These are phyloP conservation scores for Yamadazyma jaroonii DNA, from an alignment of 1,139 yeast genomes.

Conservation along the genomic window DNA sequence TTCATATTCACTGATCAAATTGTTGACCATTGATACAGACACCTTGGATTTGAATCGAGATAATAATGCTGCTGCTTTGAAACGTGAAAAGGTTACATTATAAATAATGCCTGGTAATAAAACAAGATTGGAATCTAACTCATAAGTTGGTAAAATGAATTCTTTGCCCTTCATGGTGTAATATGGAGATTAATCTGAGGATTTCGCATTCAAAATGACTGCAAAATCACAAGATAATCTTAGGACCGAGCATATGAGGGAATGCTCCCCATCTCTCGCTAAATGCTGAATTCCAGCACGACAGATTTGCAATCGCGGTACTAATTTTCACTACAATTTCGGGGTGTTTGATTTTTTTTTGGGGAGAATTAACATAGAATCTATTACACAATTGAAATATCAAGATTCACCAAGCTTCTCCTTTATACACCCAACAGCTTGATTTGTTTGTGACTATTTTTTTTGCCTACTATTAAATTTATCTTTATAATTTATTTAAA, in stretches of 20 bases:
- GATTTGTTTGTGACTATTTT: too few relatives aligned
- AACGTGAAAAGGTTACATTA: slow-evolving; percentile 49
- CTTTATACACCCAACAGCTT: too few relatives aligned
- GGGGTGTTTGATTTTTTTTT: too few relatives aligned
- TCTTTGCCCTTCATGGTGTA: slow-evolving; percentile 1
- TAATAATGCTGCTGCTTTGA: slow-evolving; percentile 48
- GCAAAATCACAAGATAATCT: not conserved
- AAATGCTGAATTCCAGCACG: too few relatives aligned
- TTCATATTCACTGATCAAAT: slow-evolving; percentile 34
- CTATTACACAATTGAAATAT: too few relatives aligned
- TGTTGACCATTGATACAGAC: slow-evolving; percentile 28
- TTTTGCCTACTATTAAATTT: too few relatives aligned
- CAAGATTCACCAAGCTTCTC: too few relatives aligned
- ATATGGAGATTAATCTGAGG: slow-evolving; percentile 2
- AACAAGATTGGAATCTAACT: slow-evolving; percentile 45
- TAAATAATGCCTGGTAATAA: slow-evolving; percentile 62
- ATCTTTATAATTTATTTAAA: too few relatives aligned
- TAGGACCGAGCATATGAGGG: not conserved
- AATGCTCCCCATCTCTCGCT: too few relatives aligned
- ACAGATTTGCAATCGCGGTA: too few relatives aligned
- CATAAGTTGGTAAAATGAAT: slow-evolving; percentile 35
- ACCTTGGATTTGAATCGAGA: slow-evolving; percentile 33
- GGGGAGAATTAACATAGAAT: too few relatives aligned
- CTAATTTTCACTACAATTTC: too few relatives aligned
- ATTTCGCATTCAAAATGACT: not conserved